Base-by-base conservation (phyloP, 805 yeast species). In the Clavispora carvajalis region DNA sequence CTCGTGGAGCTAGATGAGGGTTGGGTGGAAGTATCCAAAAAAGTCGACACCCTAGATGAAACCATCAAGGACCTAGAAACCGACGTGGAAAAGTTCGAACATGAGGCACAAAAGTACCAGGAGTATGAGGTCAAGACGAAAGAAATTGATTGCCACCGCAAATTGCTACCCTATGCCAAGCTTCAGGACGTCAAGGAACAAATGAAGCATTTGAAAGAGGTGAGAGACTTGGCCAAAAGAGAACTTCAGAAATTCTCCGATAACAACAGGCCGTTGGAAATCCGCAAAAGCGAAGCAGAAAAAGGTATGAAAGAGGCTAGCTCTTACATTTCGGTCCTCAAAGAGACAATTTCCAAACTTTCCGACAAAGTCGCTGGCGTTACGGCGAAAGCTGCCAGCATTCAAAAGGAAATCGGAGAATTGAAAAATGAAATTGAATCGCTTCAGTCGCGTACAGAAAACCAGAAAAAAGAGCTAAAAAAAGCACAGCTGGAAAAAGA, bases 1-100 rank as follows among this genome's bases (percentile, higher is more conserved):
- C 67, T 91, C 36, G 79, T 75, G 23, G 59, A 59, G 5, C 62
- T 77, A 10, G 87, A 85, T 48, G 57, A 49, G 5, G 55, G 57
- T 10, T 54, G 65, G 37, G 63, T 59, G 35, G 57, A 51, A 7
- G 53, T 62, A 13, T 40, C 45, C 1, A 53, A 53, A 15, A 36
- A 58, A 5, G 53, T 74, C 12, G 51, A 49, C 0, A 59, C 60
- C 13, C 38, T 62, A 3, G 59, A 57, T 26, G 41, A 43, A 3
- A 62, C 58, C 30, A 53, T 76, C 16, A 51, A 54, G 3, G 49
- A 54, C 9, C 58, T 78, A 26, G 47, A 54, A 4, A 52, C 49
- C 7, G 71, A 69, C 35, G 70, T 65, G 44, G 65, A 58, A 10
- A 57, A 56, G 13, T 53, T 75, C 25, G 64, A 69, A 36, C 70